Evolutionary conservation across 441 rosid species (phyloP), one percentile per base, ranked within the genome.

Genomic region (Rhodomyrtus psidioides): DNA sequence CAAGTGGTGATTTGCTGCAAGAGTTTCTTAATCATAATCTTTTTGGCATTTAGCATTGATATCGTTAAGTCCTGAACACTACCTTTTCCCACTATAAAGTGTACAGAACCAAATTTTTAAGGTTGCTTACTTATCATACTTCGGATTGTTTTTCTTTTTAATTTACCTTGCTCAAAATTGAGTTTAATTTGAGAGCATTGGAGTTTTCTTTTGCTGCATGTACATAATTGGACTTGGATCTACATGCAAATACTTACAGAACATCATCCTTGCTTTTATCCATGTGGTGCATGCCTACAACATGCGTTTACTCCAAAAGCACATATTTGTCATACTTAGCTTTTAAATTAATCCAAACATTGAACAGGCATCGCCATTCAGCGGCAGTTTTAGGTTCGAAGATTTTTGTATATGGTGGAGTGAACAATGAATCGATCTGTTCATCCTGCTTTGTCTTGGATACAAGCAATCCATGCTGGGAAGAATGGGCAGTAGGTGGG

Each of bases 341-440:
- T 53, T 88, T 60, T 85, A 83, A 87, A 54, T 83, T 23, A 28
- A 26, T 76, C 58, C 75, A 54, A 85, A 59, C 53, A 74, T 85
- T 74, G 60, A 27, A 82, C 92, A 95, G 99, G 95, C 99, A 97
- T 88, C 94, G 98, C 34, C 99, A 97, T 88, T 94, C 98, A 58
- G 98, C 98, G 26, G 93, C 95, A 55, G 96, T 89, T 88, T 86
- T 94, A 88, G 98, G 95, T 81, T 93, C 94, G 7, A 91, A 90
- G 84, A 88, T 97, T 88, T 96, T 92, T 92, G 94, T 95, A 44
- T 94, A 93, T 70, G 99, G 99, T 82, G 99, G 99, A 83, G 92
- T 97, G 74, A 92, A 92, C 91, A 91, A 90, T 82, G 93, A 92
- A 42, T 84, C 88, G 57, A 86, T 94, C 76, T 91, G 81, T 85